Evolutionary conservation across 257 asterid species (phyloP), one percentile per base, ranked within the genome.

Genomic region (Buddleja alternifolia): DNA sequence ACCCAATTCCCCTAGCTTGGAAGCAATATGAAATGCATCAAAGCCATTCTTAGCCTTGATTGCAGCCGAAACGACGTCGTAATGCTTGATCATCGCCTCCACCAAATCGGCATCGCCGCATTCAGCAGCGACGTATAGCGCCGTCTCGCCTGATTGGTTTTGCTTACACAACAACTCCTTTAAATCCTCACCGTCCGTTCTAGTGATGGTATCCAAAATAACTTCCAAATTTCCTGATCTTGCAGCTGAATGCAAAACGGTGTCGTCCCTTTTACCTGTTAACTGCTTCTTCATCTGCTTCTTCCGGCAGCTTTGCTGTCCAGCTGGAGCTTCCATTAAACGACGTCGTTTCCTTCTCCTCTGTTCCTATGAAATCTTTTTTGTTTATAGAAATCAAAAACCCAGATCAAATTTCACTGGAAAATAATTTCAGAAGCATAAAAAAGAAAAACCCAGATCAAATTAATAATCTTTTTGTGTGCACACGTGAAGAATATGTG

Each of bases 1-100:
- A 89, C 96, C 96, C 24, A 87, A 63, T 60, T 85, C 74, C 29
- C 93, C 95, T 1, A 80, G 78, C 78, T 83, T 87, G 72, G 96
- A 86, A 79, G 95, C 96, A 63, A 89, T 84, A 61, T 85, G 96
- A 77, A 89, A 85, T 39, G 90, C 88, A 77, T 89, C 96, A 77
- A 39, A 87, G 1, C 96, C 95, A 78, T 83, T 89, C 71, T 64
- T 85, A 44, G 96, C 86, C 39, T 89, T 89, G 76, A 82, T 76
- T 17, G 86, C 76, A 67, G 96, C 95, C 63, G 74, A 79, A 7
- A 53, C 73, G 34, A 74, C 77, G 68, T 83, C 92, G 73, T 79
- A 85, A 58, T 82, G 58, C 50, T 78, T 82, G 0, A 84, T 72
- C 78, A 89, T 70, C 77, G 83, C 95, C 74, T 85, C 84, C 0